phyloP scores from a whole-genome alignment of 345 rosid species.

The Orychophragmus violaceus region DNA sequence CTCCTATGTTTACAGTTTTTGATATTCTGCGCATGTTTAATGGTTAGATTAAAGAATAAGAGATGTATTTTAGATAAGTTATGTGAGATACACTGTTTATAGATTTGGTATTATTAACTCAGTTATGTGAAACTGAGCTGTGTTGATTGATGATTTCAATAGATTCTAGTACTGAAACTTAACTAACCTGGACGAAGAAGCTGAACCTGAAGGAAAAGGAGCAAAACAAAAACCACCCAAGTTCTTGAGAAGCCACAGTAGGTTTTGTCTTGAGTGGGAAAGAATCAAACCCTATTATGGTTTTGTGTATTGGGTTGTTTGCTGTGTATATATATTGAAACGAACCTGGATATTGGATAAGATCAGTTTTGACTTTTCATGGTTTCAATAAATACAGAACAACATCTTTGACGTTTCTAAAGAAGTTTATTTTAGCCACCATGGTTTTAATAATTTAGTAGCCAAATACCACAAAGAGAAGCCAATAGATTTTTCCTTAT shows the following conservation, averaged over 20 bases:
- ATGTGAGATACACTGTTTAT: neutral
- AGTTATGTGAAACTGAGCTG: neutral
- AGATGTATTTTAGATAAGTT: neutral
- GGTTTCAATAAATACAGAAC: neutral
- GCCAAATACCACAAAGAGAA: neutral
- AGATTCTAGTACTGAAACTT: neutral
- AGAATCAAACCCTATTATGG: neutral
- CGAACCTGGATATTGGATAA: neutral
- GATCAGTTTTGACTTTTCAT: neutral
- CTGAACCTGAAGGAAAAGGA: neutral
- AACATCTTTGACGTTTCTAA: neutral
- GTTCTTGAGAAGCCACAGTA: neutral
- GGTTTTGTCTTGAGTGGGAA: neutral
- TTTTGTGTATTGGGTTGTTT: neutral
- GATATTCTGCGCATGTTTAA: neutral
- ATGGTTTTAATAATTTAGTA: neutral
- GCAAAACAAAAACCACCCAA: neutral
- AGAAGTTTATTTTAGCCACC: neutral
- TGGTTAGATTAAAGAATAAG: neutral
- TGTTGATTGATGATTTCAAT: neutral
- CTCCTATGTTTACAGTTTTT: neutral
- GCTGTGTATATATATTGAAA: neutral
- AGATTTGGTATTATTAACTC: neutral
- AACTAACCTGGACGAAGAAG: conserved; percentile 9
- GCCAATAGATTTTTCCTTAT: neutral